phyloP scores from a whole-genome alignment of 345 rosid genomes.

The Eucalyptus marginata region DNA sequence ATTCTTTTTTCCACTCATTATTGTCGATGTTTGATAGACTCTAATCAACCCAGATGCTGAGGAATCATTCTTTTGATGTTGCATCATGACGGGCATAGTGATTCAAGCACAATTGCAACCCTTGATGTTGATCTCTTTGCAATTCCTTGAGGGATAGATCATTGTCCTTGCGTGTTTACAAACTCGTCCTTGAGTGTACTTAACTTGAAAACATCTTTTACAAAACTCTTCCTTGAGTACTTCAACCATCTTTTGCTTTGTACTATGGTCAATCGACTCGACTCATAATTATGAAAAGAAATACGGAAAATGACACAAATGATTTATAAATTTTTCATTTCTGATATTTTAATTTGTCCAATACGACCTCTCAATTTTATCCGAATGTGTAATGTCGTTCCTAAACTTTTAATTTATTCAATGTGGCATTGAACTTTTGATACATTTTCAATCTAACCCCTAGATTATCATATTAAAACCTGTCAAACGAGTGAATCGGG shows the following conservation, averaged over 20 bases:
- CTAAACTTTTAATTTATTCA: fast-evolving
- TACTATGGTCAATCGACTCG: not conserved
- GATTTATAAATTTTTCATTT: not conserved
- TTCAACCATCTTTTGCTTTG: not conserved
- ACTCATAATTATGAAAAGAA: not conserved
- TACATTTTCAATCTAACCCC: not conserved
- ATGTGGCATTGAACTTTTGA: fast-evolving
- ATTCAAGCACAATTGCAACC: not conserved
- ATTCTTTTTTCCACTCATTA: not conserved
- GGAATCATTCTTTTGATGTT: not conserved
- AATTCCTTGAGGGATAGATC: not conserved
- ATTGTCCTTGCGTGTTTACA: not conserved
- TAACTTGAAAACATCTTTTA: not conserved
- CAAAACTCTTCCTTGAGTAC: not conserved
- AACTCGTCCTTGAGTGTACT: not conserved
- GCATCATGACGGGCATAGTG: not conserved
- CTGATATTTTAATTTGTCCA: not conserved
- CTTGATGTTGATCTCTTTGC: not conserved
- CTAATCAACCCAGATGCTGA: not conserved
- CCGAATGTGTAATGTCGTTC: fast-evolving
- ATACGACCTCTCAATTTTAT: not conserved
- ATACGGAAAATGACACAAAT: not conserved
- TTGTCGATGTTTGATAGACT: not conserved
- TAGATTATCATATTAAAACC: too few relatives aligned
- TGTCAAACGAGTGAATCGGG: too few relatives aligned